phyloP scores from a whole-genome alignment of 2,329 filamentous ascomycete genomes.

The Trichoderma semiorbis region DNA sequence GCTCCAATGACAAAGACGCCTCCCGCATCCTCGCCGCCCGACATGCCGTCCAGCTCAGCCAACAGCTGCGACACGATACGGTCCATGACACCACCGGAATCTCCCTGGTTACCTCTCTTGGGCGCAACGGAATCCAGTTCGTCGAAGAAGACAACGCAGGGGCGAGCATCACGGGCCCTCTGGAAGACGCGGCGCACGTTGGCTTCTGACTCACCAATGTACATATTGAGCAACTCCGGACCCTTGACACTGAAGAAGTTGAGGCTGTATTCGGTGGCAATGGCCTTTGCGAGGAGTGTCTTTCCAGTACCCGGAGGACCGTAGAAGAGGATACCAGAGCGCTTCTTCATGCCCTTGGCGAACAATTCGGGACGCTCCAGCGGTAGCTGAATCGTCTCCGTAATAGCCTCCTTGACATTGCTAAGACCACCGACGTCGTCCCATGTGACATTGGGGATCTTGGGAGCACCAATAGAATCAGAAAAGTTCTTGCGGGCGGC shows the following conservation, averaged over 20 bases:
- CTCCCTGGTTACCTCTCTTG: slow-evolving; percentile 94
- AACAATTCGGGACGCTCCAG: slow-evolving; percentile 90
- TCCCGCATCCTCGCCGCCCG: slow-evolving; percentile 77
- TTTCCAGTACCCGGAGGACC: slow-evolving; percentile 89
- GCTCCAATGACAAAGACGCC: slow-evolving; percentile 97
- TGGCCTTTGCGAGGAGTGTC: slow-evolving; percentile 87
- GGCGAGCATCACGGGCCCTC: slow-evolving; percentile 76
- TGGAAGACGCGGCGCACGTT: slow-evolving; percentile 90
- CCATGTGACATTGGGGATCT: slow-evolving; percentile 97
- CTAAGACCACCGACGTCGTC: slow-evolving; percentile 90
- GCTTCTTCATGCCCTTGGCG: slow-evolving; percentile 96
- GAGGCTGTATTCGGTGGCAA: slow-evolving; percentile 87
- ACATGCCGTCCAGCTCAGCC: slow-evolving; percentile 97
- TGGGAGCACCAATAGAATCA: slow-evolving; percentile 93
- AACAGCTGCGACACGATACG: slow-evolving; percentile 92
- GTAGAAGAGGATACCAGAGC: slow-evolving; percentile 89
- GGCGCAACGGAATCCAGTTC: slow-evolving; percentile 91
- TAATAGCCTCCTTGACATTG: slow-evolving; percentile 94
- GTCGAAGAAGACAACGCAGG: slow-evolving; percentile 91
- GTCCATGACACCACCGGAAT: slow-evolving; percentile 97
- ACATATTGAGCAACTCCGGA: slow-evolving; percentile 91
- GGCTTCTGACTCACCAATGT: slow-evolving; percentile 90
- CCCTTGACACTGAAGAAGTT: slow-evolving; percentile 96
- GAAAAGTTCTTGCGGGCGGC: slow-evolving; percentile 97
- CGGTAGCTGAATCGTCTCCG: slow-evolving; percentile 92